These are phyloP conservation scores for Kuraishia molischiana DNA, from an alignment of 805 yeast species.

Conservation along the genomic window DNA sequence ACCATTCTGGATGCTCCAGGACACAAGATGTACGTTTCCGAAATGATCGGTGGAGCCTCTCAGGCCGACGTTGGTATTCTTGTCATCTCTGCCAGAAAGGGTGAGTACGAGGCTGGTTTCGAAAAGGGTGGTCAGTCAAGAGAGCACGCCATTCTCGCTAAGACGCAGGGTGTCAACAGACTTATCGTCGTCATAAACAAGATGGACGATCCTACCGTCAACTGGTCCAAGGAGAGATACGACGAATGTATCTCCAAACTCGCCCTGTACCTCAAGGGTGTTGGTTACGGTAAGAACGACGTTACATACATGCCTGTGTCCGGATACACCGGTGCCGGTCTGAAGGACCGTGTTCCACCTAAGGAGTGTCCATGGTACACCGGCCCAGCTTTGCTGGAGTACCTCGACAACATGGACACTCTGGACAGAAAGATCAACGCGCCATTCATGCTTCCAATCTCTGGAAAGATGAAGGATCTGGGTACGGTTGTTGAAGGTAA, in stretches of 20 bases:
- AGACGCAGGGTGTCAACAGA: slow-evolving; percentile 96
- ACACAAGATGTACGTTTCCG: slow-evolving; percentile 96
- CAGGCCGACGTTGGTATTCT: slow-evolving; percentile 98
- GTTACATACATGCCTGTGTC: slow-evolving; percentile 94
- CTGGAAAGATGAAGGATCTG: slow-evolving; percentile 91
- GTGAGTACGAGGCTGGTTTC: slow-evolving; percentile 98
- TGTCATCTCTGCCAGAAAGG: slow-evolving; percentile 96
- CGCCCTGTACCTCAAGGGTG: slow-evolving; percentile 67
- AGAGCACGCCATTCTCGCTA: slow-evolving; percentile 95
- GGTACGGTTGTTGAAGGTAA: slow-evolving; percentile 98
- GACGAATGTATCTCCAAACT: slow-evolving; percentile 89
- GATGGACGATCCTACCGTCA: slow-evolving; percentile 98
- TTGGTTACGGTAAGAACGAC: slow-evolving; percentile 86
- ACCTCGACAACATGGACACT: slow-evolving; percentile 71
- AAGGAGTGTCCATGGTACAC: slow-evolving; percentile 84
- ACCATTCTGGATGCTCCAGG: slow-evolving; percentile 99
- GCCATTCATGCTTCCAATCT: slow-evolving; percentile 95
- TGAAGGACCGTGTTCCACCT: slow-evolving; percentile 73
- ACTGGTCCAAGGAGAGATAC: slow-evolving; percentile 93
- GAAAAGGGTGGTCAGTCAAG: slow-evolving; percentile 99
- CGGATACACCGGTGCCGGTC: slow-evolving; percentile 95
- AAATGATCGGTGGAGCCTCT: slow-evolving; percentile 99
- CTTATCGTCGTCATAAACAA: slow-evolving; percentile 91
- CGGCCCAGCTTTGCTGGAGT: slow-evolving; percentile 90
- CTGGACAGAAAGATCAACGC: slow-evolving; percentile 83